A percentile compares a stretch with the other conserved stretches of the same genome.
Evolutionary conservation across 2,329 filamentous ascomycete genomes (phyloP).

Genomic region (Xylariales sp.): DNA sequence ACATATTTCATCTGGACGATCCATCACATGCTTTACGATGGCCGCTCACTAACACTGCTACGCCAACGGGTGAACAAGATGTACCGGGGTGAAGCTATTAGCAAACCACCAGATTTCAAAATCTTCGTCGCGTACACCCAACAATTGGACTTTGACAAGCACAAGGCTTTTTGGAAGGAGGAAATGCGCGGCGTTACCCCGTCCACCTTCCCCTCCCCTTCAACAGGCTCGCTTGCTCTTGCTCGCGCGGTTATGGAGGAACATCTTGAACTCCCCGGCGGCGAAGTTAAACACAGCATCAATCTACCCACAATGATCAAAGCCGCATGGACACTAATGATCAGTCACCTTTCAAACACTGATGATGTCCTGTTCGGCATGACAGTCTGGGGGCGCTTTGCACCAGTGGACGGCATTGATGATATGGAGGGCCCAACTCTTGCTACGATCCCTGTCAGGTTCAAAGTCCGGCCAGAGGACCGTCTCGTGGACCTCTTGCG

Average conservation of each 20-base stretch:
- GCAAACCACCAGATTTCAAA: not conserved
- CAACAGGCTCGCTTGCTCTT: not conserved
- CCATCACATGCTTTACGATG: not conserved
- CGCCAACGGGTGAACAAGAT: not conserved
- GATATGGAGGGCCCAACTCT: not conserved
- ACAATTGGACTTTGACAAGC: too few species aligned
- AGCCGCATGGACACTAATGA: not conserved
- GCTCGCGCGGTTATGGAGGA: not conserved
- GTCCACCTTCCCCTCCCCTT: not conserved
- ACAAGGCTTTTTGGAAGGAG: not conserved
- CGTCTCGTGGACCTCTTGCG: not conserved
- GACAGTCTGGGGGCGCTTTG: not conserved
- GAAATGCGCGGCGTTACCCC: not conserved
- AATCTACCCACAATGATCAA: not conserved
- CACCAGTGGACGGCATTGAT: not conserved
- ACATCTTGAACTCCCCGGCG: not conserved
- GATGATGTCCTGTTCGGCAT: not conserved
- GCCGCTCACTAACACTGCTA: not conserved
- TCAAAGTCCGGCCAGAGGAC: not conserved
- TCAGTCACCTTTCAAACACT: not conserved
- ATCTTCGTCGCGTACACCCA: too few species aligned
- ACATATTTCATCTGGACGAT: not conserved
- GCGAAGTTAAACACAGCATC: not conserved
- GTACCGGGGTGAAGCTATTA: not conserved
- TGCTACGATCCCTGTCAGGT: not conserved